Evolutionary conservation across 768 basidiomycete genomes (phyloP).

Genomic region (Suillus hirtellus): DNA sequence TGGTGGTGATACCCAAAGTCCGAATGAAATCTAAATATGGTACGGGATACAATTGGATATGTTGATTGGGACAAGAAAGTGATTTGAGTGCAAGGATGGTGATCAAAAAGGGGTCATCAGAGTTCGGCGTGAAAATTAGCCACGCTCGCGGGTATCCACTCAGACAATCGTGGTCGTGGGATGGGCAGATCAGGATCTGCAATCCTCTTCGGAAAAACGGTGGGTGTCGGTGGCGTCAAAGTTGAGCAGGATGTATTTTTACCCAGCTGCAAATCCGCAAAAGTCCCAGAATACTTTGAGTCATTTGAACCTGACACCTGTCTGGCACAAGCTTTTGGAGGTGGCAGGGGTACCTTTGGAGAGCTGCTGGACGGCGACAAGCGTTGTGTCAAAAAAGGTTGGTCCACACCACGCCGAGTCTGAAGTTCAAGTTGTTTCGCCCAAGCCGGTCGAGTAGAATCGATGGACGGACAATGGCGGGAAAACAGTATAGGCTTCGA

Average conservation of each 20-base stretch:
- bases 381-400: slow-evolving; percentile 44
- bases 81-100: not conserved
- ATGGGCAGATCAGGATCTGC: slow-evolving; percentile 57
- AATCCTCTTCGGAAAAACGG: slow-evolving; percentile 42
- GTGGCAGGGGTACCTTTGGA: slow-evolving; percentile 28
- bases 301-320: slow-evolving; percentile 19
- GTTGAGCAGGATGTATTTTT: slow-evolving; percentile 19
- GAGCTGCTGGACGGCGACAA: slow-evolving; percentile 23
- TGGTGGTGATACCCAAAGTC: not conserved
- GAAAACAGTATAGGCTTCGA: slow-evolving; percentile 22
- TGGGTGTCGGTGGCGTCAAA: slow-evolving; percentile 17
- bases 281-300: slow-evolving; percentile 38
- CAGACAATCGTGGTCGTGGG: slow-evolving; percentile 48
- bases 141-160: slow-evolving; percentile 54
- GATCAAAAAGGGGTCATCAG: slow-evolving; percentile 13
- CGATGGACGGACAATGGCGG: slow-evolving; percentile 21
- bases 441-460: slow-evolving; percentile 47
- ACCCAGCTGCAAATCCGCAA: slow-evolving; percentile 29
- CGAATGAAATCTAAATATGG: not conserved
- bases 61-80: not conserved
- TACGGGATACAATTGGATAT: slow-evolving; percentile 6
- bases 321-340: slow-evolving; percentile 32
- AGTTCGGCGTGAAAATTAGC: slow-evolving; percentile 25
- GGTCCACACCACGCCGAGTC: slow-evolving; percentile 57
- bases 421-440: slow-evolving; percentile 38